Base-by-base conservation (phyloP, 164 flowering plant species). In the Piper longum region DNA sequence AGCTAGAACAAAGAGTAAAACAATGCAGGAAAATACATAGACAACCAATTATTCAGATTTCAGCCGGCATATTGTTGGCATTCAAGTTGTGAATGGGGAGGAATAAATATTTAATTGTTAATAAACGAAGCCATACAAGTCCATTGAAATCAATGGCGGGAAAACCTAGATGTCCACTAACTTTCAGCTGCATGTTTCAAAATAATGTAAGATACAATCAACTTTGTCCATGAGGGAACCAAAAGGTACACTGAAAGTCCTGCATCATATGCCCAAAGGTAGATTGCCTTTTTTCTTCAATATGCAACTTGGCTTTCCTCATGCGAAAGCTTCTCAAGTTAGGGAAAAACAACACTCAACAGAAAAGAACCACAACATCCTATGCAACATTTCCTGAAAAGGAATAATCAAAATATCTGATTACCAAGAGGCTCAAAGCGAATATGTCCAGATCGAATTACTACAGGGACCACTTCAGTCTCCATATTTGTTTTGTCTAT, bases 391-490 rank as follows among this genome's bases (percentile, higher is more conserved):
- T 48, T 48, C 52, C 14, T 48, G 52, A 14, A 5, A 5, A 48
- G 14, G 9, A 48, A 48, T 48, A 12, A 48, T 48, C 14, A 14
- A 9, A 14, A 48, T 48, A 48, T 9, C 8, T 48, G 89, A 82
- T 79, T 67, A 48, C 73, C 76, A 64, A 75, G 67, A 54, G 86
- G 78, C 71, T 77, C 82, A 80, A 91, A 95, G 56, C 99, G 92
- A 70, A 95, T 87, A 70, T 91, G 96, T 57, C 97, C 96, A 44
- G 97, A 97, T 76, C 82, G 85, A 70, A 91, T 69, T 43, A 79
- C 84, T 18, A 88, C 67, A 5, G 96, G 96, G 76, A 87, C 83
- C 72, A 82, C 62, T 48, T 81, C 88, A 71, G 73, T 82, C 41
- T 78, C 83, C 5, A 5, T 59, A 43, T 78, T 80, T 68, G 68